A percentile compares a stretch with the other conserved stretches of the same genome.
Conservation (phyloP, 768 basidiomycete genomes). For the Boletales sp. region DNA sequence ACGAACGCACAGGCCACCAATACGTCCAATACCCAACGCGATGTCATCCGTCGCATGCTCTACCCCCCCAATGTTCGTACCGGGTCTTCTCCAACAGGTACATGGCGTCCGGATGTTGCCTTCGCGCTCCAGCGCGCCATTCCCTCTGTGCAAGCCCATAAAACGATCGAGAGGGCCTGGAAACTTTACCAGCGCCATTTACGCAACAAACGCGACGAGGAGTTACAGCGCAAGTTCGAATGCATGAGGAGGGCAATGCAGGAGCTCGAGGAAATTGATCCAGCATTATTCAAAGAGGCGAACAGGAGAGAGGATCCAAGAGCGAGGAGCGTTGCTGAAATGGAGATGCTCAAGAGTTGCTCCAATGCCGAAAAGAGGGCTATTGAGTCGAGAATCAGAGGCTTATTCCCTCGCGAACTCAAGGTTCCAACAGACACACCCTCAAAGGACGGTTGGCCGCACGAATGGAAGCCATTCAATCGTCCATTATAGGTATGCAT, state of each 20-base stretch:
- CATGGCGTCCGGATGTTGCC: conserved; percentile 80
- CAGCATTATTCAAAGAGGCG: conserved; percentile 63
- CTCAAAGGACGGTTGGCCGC: conserved; percentile 76
- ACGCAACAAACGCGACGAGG: conserved; percentile 64
- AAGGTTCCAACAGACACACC: conserved; percentile 86
- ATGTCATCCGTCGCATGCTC: conserved; percentile 72
- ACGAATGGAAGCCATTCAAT: conserved; percentile 74
- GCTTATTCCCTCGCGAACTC: conserved; percentile 85
- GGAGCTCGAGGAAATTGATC: conserved; percentile 52
- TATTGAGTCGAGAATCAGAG: conserved; percentile 73
- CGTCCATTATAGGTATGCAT: conserved; percentile 38
- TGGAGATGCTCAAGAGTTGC: conserved; percentile 56
- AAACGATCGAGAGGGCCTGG: conserved; percentile 92
- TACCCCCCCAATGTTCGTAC: conserved; percentile 77
- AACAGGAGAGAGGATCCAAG: conserved; percentile 76
- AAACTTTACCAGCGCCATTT: conserved; percentile 72
- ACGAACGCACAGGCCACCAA: conserved; percentile 23
- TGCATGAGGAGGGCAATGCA: conserved; percentile 86
- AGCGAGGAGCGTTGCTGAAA: conserved; percentile 52
- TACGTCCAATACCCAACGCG: conserved; percentile 56
- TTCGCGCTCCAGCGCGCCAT: conserved; percentile 79
- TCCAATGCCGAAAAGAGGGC: conserved; percentile 65
- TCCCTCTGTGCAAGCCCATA: conserved; percentile 84
- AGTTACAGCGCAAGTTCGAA: conserved; percentile 72
- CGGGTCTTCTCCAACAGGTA: conserved; percentile 70